Conservation (phyloP, 1,284 basidiomycete species). For the Ceratorhiza oryzae-sativae region DNA sequence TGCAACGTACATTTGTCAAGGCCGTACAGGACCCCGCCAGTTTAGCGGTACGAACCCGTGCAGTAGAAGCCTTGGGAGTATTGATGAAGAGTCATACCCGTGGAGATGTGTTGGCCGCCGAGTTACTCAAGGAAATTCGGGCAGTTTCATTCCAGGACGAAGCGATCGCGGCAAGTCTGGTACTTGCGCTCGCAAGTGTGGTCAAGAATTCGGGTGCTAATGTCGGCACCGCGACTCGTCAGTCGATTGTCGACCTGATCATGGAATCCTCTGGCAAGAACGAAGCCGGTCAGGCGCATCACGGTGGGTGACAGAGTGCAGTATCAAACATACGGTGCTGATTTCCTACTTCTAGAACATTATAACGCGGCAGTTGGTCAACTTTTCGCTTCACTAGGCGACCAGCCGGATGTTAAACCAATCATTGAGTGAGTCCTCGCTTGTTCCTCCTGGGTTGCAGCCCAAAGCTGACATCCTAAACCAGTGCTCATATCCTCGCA, state of each 20-base stretch:
- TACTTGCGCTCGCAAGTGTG: constrained; percentile 80
- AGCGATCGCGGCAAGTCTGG: constrained; percentile 75
- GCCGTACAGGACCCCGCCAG: constrained; percentile 84
- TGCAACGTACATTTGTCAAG: constrained; percentile 97
- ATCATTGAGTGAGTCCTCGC: constrained; percentile 66
- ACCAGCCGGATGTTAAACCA: constrained; percentile 70
- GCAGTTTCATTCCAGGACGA: constrained; percentile 65
- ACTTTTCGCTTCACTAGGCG: constrained; percentile 72
- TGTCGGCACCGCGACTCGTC: constrained; percentile 77
- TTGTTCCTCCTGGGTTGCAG: neutral
- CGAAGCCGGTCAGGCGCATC: constrained; percentile 52
- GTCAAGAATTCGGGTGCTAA: constrained; percentile 75
- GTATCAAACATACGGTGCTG: constrained; percentile 9
- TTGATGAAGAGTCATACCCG: constrained; percentile 91
- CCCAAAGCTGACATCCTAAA: constrained; percentile 34
- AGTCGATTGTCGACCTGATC: constrained; percentile 76
- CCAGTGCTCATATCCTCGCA: constrained; percentile 62
- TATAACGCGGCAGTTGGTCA: constrained; percentile 74
- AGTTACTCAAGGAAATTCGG: constrained; percentile 63
- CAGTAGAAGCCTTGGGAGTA: constrained; percentile 85
- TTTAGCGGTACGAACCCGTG: constrained; percentile 79
- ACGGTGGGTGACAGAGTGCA: constrained; percentile 59
- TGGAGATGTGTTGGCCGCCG: constrained; percentile 87
- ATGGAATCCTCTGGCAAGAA: constrained; percentile 77
- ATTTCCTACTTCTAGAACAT: constrained; percentile 59